Evolutionary conservation across 805 yeast genomes (phyloP).

Genomic region (Sungouiella blattae): DNA sequence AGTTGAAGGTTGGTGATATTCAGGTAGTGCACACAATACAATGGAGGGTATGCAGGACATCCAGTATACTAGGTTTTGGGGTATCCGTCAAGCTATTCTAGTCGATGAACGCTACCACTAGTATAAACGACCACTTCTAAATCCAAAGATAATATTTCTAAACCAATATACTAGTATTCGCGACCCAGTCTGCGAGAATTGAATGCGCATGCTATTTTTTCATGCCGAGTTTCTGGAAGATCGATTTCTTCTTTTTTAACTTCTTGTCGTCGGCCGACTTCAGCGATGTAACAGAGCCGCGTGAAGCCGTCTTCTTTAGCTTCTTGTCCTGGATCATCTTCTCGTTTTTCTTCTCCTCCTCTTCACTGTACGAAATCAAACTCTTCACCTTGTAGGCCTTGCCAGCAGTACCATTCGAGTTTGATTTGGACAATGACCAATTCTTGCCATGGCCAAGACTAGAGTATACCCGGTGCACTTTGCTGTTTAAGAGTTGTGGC

Average conservation of each 20-base stretch:
- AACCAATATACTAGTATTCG: too few species aligned
- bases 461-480: slow-evolving; percentile 34
- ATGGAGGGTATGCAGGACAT: too few species aligned
- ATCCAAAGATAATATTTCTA: too few species aligned
- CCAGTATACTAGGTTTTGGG: too few species aligned
- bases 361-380: slow-evolving; percentile 33
- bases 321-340: slow-evolving; percentile 12
- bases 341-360: slow-evolving; percentile 24
- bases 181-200: too few species aligned
- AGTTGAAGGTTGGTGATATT: neutral
- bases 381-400: slow-evolving; percentile 40
- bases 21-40: too few species aligned
- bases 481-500: slow-evolving; percentile 19
- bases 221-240: slow-evolving; percentile 24
- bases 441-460: slow-evolving; percentile 10
- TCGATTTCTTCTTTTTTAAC: slow-evolving; percentile 10
- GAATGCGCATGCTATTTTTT: too few species aligned
- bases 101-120: too few species aligned
- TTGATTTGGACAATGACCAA: slow-evolving; percentile 2
- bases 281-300: slow-evolving; percentile 5
- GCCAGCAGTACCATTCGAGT: slow-evolving; percentile 10
- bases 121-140: too few species aligned
- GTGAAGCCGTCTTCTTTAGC: slow-evolving; percentile 12
- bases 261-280: slow-evolving; percentile 6
- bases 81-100: too few species aligned